Evolutionary conservation across 2,329 filamentous ascomycete species (phyloP), one percentile per base, ranked within the genome.

Genomic region (Phialemonium atrogriseum): DNA sequence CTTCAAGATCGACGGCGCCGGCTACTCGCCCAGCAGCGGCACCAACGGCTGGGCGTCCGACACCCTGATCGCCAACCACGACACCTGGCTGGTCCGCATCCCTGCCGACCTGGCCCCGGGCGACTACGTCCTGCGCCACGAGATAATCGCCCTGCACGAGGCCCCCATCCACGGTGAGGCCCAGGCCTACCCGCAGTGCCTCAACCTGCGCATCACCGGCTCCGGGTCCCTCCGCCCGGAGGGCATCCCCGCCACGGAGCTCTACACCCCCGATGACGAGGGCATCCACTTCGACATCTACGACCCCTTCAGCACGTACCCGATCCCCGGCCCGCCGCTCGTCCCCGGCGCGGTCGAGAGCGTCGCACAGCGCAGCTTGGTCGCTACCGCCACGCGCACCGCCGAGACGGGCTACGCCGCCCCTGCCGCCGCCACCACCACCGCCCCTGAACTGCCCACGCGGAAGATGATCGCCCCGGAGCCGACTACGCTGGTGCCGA

Each of bases 1-100:
- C 54, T 73, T 77, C 66, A 82, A 82, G 65, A 78, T 81, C 36
- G 64, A 68, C 23, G 64, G 64, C 34, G 59, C 52, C 20, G 77
- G 76, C 35, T 62, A 74, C 40, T n/a, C n/a, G n/a, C n/a, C n/a
- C n/a, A 56, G 69, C 37, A 48, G 58, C 38, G 58, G 55, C 27
- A 58, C 48, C 1, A 65, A 66, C 13, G 54, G 50, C 25, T 79
- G 72, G 71, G 73, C 68, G 32, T 51, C 66, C 21, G 68, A 75
- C 43, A 46, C 55, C 35, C 47, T 70, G 40, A 57, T 66, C 35
- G 42, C 44, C 24, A 62, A 64, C 52, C 58, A 58, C 45, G 50
- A 56, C 43, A 57, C 55, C 39, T 64, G 59, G 54, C 53, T 59
- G 29, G 55, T 66, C 23, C 60, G 56, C 40, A 60, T 71, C 36